Evolutionary conservation across 345 rosid genomes (phyloP).

Genomic region (Raphanus raphanistrum): DNA sequence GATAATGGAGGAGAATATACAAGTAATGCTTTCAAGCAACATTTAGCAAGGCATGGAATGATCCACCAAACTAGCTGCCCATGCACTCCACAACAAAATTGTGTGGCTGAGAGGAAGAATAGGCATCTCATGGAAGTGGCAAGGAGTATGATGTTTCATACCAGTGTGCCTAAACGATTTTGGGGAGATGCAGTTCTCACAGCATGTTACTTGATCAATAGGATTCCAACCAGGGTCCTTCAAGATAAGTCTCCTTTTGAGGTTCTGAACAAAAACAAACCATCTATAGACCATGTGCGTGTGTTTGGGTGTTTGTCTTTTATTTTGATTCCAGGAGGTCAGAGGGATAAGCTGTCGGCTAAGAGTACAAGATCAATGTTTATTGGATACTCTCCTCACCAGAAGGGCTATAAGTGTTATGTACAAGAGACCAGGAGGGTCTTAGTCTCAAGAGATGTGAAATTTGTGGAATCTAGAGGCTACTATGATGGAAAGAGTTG

Average conservation of each 20-base stretch:
- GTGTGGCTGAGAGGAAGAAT: background rate
- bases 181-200: background rate
- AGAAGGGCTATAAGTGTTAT: background rate
- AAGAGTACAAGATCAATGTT: background rate
- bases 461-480: background rate
- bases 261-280: background rate
- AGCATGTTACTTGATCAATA: background rate
- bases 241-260: background rate
- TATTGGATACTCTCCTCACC: background rate
- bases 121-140: background rate
- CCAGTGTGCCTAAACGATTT: background rate
- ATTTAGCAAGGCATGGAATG: background rate
- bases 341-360: background rate
- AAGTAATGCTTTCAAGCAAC: background rate
- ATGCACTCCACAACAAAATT: background rate
- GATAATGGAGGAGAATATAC: background rate
- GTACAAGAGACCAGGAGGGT: background rate
- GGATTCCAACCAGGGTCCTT: background rate
- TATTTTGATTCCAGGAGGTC: background rate
- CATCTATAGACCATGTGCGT: background rate
- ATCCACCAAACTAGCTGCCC: background rate
- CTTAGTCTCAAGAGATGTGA: background rate
- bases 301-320: background rate
- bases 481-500: background rate
- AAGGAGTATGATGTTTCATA: background rate